A percentile compares a stretch with the other conserved stretches of the same genome.
Evolutionary conservation across 306 rosid species (phyloP).

Genomic region (Dalbergia cochinchinensis): DNA sequence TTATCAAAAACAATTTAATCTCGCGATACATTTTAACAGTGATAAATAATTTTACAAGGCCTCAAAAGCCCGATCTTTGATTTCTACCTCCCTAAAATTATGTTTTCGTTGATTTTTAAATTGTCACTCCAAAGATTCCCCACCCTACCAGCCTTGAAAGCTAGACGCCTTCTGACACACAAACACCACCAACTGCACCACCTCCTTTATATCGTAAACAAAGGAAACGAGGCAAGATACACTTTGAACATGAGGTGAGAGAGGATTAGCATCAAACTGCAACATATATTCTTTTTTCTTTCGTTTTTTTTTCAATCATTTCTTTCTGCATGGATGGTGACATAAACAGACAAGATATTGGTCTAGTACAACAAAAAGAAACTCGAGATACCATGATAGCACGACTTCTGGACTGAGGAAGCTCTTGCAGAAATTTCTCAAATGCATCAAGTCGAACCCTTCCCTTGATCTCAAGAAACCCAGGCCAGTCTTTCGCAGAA

Average conservation of each 20-base stretch:
- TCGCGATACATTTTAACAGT: not conserved
- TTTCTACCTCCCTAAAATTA: not conserved
- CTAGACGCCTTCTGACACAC: conserved; percentile 6
- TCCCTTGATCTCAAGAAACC: conserved; percentile 89
- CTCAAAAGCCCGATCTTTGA: conserved; percentile 4
- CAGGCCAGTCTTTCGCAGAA: conserved; percentile 83
- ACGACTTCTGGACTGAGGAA: conserved; percentile 87
- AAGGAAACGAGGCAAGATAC: not conserved
- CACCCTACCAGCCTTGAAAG: conserved; percentile 24
- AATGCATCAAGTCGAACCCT: conserved; percentile 94
- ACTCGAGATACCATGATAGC: conserved; percentile 93
- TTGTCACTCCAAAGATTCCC: not conserved
- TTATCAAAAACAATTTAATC: not conserved
- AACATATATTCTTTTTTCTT: not conserved
- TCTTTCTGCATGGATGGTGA: conserved; percentile 30
- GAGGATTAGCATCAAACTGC: conserved; percentile 35
- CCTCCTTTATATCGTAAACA: conserved; percentile 8
- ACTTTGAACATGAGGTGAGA: not conserved
- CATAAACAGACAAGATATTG: conserved; percentile 35
- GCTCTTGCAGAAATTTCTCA: conserved; percentile 90
- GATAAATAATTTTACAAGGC: not conserved
- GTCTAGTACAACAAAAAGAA: conserved; percentile 57
- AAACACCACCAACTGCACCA: not conserved
- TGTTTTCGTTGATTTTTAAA: not conserved
- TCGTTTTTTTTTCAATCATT: not conserved